phyloP scores from a whole-genome alignment of 805 yeast species.

The Torulaspora quercuum region DNA sequence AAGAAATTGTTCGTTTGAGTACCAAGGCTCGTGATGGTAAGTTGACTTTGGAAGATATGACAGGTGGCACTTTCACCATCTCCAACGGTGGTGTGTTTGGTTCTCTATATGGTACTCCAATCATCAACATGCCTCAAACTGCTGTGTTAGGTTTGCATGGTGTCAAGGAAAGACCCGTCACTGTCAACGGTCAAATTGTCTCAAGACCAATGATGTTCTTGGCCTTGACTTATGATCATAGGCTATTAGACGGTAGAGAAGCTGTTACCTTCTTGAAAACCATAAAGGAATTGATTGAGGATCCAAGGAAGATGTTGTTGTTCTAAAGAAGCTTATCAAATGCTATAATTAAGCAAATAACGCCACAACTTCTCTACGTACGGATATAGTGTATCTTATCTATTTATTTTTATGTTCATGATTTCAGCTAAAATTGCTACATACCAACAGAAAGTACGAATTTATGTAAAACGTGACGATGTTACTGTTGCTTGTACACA shows the following conservation, averaged over 20 bases:
- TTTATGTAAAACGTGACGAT: no score
- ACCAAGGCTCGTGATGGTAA: constrained; percentile 95
- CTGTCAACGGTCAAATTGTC: constrained; percentile 92
- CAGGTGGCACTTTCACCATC: constrained; percentile 98
- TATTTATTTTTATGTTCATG: constrained; percentile 4
- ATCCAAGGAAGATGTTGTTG: constrained; percentile 96
- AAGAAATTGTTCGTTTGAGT: constrained; percentile 78
- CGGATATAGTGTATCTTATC: constrained; percentile 1
- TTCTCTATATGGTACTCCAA: constrained; percentile 96
- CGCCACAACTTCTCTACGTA: no score
- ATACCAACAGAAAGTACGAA: no score
- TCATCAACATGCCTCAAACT: constrained; percentile 96
- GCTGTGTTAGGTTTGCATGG: constrained; percentile 98
- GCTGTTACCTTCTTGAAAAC: constrained; percentile 96
- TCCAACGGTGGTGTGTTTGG: constrained; percentile 99
- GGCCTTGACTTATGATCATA: constrained; percentile 97
- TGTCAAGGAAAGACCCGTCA: constrained; percentile 95
- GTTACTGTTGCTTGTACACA: no score
- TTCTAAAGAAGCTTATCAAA: constrained; percentile 29
- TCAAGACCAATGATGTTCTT: constrained; percentile 99
- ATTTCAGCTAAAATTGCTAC: constrained; percentile 4
- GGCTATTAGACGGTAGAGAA: constrained; percentile 97
- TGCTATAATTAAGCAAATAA: no score
- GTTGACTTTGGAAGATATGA: constrained; percentile 95
- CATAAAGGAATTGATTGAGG: constrained; percentile 94